Evolutionary conservation across 2,329 filamentous ascomycete species (phyloP).

Genomic region (Cryphonectria naterciae): DNA sequence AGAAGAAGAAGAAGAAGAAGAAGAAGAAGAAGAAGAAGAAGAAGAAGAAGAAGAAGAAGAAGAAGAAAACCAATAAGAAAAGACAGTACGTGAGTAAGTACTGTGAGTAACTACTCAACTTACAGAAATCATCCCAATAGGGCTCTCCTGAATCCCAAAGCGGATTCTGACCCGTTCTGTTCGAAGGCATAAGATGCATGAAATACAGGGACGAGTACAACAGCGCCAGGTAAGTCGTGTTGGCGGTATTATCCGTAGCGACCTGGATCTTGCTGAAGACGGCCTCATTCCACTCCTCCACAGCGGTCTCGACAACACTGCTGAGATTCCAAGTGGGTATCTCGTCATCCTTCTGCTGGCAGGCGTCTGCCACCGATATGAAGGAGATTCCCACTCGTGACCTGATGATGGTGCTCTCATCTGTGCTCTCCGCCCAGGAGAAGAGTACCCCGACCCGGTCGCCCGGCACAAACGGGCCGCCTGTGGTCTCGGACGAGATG

Average conservation of each 20-base stretch:
- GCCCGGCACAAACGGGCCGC: slow-evolving; percentile 34
- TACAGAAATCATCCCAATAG: slow-evolving; percentile 73
- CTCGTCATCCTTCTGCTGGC: slow-evolving; percentile 50
- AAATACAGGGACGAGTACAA: slow-evolving; percentile 64
- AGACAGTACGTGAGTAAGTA: too few relatives aligned
- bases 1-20: too few relatives aligned
- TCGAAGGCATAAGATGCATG: slow-evolving; percentile 64
- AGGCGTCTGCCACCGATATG: slow-evolving; percentile 52
- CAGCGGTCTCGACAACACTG: slow-evolving; percentile 44
- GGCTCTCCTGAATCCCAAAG: slow-evolving; percentile 68
- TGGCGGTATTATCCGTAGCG: slow-evolving; percentile 39
- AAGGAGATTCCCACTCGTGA: slow-evolving; percentile 57
- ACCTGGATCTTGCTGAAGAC: slow-evolving; percentile 50
- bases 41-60: too few relatives aligned
- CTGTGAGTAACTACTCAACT: not conserved
- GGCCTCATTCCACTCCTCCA: slow-evolving; percentile 50
- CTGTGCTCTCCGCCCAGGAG: slow-evolving; percentile 44
- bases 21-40: too few relatives aligned
- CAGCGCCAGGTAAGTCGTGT: slow-evolving; percentile 53
- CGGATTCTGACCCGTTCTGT: slow-evolving; percentile 70
- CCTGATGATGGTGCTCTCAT: slow-evolving; percentile 47
- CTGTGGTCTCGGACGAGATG: slow-evolving; percentile 51
- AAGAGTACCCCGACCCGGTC: slow-evolving; percentile 58
- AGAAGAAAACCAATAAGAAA: too few relatives aligned
- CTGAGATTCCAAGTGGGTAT: slow-evolving; percentile 48